Conservation (phyloP, 2,329 filamentous ascomycete species). For the Amesomyces nigricolor region DNA sequence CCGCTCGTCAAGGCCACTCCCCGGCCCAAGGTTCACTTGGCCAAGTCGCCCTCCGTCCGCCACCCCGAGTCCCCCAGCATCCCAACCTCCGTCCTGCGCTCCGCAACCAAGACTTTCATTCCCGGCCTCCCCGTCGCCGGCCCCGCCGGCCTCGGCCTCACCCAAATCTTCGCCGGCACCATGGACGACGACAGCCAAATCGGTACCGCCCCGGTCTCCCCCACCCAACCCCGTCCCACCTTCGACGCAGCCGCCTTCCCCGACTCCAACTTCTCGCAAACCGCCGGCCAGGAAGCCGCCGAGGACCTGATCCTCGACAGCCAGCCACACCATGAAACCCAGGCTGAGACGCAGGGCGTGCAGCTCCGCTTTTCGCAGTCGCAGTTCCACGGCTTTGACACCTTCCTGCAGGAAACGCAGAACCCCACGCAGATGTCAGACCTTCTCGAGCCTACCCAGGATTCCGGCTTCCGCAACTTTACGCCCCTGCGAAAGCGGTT, state of each 20-base stretch:
- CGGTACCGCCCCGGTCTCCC: slow-evolving; percentile 32
- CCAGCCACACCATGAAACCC: slow-evolving; percentile 37
- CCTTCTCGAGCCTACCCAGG: slow-evolving; percentile 72
- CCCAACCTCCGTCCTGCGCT: slow-evolving; percentile 61
- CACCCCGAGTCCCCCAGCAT: slow-evolving; percentile 45
- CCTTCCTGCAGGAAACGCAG: slow-evolving; percentile 42
- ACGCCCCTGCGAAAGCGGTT: slow-evolving; percentile 67
- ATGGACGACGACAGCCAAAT: slow-evolving; percentile 66
- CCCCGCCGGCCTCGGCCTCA: slow-evolving; percentile 66
- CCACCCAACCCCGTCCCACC: slow-evolving; percentile 49
- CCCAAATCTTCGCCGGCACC: slow-evolving; percentile 86
- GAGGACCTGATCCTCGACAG: slow-evolving; percentile 49
- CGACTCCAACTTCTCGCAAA: slow-evolving; percentile 57
- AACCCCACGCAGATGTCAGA: slow-evolving; percentile 59
- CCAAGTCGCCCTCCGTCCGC: slow-evolving; percentile 40
- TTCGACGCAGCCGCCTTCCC: slow-evolving; percentile 49
- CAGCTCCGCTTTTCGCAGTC: slow-evolving; percentile 51
- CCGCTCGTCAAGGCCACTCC: slow-evolving; percentile 43
- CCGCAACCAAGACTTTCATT: slow-evolving; percentile 63
- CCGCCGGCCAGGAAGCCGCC: slow-evolving; percentile 45
- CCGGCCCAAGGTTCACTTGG: slow-evolving; percentile 37
- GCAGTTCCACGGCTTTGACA: slow-evolving; percentile 54
- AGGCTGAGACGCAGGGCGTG: slow-evolving; percentile 37
- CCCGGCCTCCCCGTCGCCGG: slow-evolving; percentile 56
- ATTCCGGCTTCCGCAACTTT: slow-evolving; percentile 67